Percentiles rank a stretch among this genome's conserved stretches.
phyloP scores from a whole-genome alignment of 2,329 filamentous ascomycete species.

The Emergomyces pasteurianus region DNA sequence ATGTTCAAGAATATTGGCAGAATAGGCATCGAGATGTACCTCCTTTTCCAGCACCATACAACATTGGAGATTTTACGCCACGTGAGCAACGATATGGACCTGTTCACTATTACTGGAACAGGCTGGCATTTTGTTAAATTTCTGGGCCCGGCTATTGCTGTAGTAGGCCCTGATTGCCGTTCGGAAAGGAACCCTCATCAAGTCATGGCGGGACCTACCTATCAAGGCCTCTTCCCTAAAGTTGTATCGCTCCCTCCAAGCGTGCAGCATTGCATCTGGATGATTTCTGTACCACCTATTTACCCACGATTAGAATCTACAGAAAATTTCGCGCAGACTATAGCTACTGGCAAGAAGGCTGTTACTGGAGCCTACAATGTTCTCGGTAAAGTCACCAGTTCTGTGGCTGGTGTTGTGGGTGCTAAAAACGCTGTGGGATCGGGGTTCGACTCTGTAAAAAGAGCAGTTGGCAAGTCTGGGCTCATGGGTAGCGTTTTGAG shows the following conservation, averaged over 20 bases:
- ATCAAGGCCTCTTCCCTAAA: slow-evolving; percentile 94
- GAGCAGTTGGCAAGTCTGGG: slow-evolving; percentile 86
- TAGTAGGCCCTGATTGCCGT: slow-evolving; percentile 81
- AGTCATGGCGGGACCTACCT: slow-evolving; percentile 91
- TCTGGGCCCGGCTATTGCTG: slow-evolving; percentile 78
- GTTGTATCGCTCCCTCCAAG: slow-evolving; percentile 79
- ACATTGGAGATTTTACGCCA: slow-evolving; percentile 87
- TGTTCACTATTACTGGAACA: slow-evolving; percentile 93
- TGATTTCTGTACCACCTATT: slow-evolving; percentile 79
- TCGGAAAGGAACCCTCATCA: slow-evolving; percentile 83
- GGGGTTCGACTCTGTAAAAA: slow-evolving; percentile 91
- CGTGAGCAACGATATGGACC: slow-evolving; percentile 72
- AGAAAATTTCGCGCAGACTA: slow-evolving; percentile 79
- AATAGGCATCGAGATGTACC: slow-evolving; percentile 92
- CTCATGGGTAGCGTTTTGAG: slow-evolving; percentile 93
- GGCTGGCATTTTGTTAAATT: slow-evolving; percentile 99
- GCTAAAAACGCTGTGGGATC: slow-evolving; percentile 86
- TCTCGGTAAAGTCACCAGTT: slow-evolving; percentile 86
- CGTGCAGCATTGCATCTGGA: slow-evolving; percentile 95
- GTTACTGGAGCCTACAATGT: slow-evolving; percentile 96
- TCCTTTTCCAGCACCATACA: slow-evolving; percentile 96
- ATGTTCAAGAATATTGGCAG: slow-evolving; percentile 98
- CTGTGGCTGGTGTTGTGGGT: slow-evolving; percentile 87
- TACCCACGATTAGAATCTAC: slow-evolving; percentile 88
- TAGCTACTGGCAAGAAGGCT: slow-evolving; percentile 90